Evolutionary conservation across 2,329 filamentous ascomycete genomes (phyloP).

Genomic region (Lomentospora prolificans): DNA sequence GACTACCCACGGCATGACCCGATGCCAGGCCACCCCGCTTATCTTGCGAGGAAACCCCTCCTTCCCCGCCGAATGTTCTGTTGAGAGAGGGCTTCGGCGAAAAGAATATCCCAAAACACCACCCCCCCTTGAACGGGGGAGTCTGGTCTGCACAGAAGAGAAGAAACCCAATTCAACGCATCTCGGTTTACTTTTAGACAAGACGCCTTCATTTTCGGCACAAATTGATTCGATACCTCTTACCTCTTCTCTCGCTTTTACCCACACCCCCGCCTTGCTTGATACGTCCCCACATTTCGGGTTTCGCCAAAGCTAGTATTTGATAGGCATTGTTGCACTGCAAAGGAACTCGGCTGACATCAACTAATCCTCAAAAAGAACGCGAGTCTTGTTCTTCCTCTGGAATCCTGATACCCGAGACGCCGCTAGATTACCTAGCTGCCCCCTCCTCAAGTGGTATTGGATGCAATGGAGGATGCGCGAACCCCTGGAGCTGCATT

Average conservation of each 20-base stretch:
- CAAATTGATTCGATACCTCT: background rate
- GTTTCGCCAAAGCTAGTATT: background rate
- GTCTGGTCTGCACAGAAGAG: background rate
- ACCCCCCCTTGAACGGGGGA: background rate
- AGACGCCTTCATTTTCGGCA: background rate
- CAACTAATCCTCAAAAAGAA: background rate
- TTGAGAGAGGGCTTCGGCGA: background rate
- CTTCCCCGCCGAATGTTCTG: background rate
- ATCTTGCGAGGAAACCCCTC: background rate
- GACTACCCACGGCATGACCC: background rate
- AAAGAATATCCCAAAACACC: background rate
- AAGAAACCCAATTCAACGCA: background rate
- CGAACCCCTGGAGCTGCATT: slow-evolving; percentile 33
- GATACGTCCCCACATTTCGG: background rate
- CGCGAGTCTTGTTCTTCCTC: background rate
- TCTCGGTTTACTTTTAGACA: background rate
- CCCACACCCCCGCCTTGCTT: background rate
- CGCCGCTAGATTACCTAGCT: slow-evolving; percentile 4
- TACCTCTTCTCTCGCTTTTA: background rate
- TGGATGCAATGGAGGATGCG: slow-evolving; percentile 11
- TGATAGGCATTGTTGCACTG: slow-evolving; percentile 3
- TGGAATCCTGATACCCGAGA: background rate
- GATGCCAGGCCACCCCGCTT: background rate
- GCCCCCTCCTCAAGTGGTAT: background rate
- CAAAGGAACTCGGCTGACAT: background rate